Percentiles rank a stretch among this genome's conserved stretches.
Evolutionary conservation across 768 basidiomycete species (phyloP).

Genomic region (Clavulina sp.): DNA sequence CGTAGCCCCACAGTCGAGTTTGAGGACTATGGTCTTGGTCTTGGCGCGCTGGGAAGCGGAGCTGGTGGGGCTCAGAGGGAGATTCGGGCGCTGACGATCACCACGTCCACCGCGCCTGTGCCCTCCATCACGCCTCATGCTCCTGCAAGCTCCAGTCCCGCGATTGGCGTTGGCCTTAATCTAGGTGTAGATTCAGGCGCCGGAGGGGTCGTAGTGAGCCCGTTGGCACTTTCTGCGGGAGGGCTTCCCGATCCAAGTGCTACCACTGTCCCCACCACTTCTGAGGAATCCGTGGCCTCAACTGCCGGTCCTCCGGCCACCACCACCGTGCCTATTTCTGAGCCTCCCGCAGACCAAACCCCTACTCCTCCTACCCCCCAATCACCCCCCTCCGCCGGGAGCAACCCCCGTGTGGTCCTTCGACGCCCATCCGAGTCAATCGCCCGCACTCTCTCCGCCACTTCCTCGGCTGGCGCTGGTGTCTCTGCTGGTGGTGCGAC

Average conservation of each 20-base stretch:
- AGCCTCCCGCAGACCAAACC: neutral
- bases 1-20: neutral
- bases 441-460: neutral
- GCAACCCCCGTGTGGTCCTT: neutral
- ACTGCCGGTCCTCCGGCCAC: neutral
- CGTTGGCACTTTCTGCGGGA: too few relatives aligned
- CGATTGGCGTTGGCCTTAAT: too few relatives aligned
- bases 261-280: too few relatives aligned
- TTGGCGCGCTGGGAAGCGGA: neutral
- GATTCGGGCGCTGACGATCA: slow-evolving; percentile 19
- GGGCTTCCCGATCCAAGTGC: too few relatives aligned
- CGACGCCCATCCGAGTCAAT: neutral
- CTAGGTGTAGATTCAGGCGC: too few relatives aligned
- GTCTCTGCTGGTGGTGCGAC: neutral
- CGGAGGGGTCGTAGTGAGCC: too few relatives aligned
- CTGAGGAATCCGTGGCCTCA: neutral
- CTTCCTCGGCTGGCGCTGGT: neutral
- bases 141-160: too few relatives aligned
- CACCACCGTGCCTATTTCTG: neutral
- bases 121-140: too few relatives aligned
- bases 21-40: neutral
- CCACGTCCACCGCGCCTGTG: slow-evolving; percentile 9
- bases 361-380: neutral
- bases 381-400: neutral
- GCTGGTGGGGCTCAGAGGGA: neutral